Base-by-base conservation (phyloP, 1,284 basidiomycete genomes). In the Entoloma clypeatum region DNA sequence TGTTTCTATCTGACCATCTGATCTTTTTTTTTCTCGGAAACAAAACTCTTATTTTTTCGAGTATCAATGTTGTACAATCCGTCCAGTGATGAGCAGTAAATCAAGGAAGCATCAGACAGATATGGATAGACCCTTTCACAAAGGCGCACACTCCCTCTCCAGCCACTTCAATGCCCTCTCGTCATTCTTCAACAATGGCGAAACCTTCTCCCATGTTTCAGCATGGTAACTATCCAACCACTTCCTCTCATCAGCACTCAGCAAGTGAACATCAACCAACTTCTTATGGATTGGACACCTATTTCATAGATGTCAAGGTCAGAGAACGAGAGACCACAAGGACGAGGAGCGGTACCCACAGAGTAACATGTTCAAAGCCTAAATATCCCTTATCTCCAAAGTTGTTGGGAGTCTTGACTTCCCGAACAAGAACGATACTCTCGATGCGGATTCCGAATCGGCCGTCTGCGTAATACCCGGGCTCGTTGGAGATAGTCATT, bases 371-470 rank as follows among this genome's bases (percentile, higher is more conserved):
- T 63, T 97, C 92, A 51, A 95, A 88, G 6, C 79, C 72, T 17
- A 95, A 72, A 62, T 80, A 96, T 2, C 83, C 86, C 50, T 84
- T 87, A 34, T 79, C 74, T 3, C 90, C 92, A 61, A 94, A 97
- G 59, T 92, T 89, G 60, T 93, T 77, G 5, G 72, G 78, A 1
- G 91, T 93, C 45, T 82, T 62, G 5, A 68, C 81, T 26, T 83
- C 74, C 44, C 75, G 74, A 6, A 94, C 84, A 19, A 92, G 69
- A 11, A 93, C 79, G 29, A 95, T 74, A 59, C 81, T 92, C 67
- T 99, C 95, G 54, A 96, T 93, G 2, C 95, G 82, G 51, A 98
- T 92, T 3, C 95, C 95, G 59, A 86, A 99, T 44, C 77, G 70
- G 4, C 93, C 95, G 54, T 97, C 93, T 11, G 81, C 81, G 62